phyloP scores from a whole-genome alignment of 202 grass and related monocot species.

The Saccharum hybrid region DNA sequence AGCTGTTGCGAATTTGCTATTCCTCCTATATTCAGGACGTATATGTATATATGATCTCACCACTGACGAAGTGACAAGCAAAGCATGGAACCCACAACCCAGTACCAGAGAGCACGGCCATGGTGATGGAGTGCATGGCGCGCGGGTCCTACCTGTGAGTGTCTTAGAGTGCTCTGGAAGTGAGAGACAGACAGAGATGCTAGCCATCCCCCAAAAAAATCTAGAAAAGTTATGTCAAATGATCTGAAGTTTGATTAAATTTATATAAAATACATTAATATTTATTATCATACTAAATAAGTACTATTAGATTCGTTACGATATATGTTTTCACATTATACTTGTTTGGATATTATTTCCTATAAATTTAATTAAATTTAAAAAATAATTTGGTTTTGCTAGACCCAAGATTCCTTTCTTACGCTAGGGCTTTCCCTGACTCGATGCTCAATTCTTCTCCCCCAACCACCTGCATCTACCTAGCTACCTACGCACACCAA shows the following conservation, averaged over 20 bases:
- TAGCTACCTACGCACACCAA: neutral
- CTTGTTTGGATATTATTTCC: neutral
- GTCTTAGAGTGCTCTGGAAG: neutral
- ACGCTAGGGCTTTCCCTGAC: neutral
- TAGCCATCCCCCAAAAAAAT: neutral
- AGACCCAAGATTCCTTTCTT: neutral
- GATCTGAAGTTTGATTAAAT: neutral
- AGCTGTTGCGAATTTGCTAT: neutral
- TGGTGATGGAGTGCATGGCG: neutral
- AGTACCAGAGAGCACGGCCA: neutral
- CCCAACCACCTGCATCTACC: conserved; percentile 23
- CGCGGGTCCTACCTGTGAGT: neutral
- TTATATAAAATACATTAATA: neutral
- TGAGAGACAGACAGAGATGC: neutral
- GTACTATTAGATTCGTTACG: neutral
- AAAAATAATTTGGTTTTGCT: neutral
- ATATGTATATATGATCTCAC: neutral
- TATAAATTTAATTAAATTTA: neutral
- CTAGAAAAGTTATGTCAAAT: neutral
- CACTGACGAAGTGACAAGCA: neutral
- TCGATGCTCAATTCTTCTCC: neutral
- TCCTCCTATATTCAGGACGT: neutral
- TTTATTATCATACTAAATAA: neutral
- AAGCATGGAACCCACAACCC: neutral
- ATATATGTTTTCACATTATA: neutral